phyloP scores from a whole-genome alignment of 192 early-diverging fungal genomes.

The Backusella morwellensis region DNA sequence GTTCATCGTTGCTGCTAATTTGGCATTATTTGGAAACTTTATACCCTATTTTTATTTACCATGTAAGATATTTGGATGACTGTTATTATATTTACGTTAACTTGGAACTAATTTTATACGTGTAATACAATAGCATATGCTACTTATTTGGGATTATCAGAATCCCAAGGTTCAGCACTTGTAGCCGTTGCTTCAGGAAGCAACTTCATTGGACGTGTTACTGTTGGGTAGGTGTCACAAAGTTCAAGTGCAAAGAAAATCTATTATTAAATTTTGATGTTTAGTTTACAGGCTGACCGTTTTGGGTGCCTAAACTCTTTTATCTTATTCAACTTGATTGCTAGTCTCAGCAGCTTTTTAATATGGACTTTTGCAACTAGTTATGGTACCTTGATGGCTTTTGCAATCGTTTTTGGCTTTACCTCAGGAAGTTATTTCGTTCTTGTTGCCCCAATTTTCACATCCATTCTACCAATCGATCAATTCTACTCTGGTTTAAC shows the following conservation, averaged over 20 bases:
- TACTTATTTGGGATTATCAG: conserved; percentile 16
- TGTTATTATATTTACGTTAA: background rate
- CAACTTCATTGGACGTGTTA: conserved; percentile 31
- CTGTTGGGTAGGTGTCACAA: background rate
- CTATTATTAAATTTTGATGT: background rate
- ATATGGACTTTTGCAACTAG: conserved; percentile 38
- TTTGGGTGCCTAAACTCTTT: conserved; percentile 30
- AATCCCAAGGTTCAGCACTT: conserved; percentile 21
- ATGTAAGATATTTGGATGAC: background rate
- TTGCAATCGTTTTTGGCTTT: conserved; percentile 31
- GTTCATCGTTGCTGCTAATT: conserved; percentile 18
- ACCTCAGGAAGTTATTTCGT: conserved; percentile 35
- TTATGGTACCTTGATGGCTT: conserved; percentile 29
- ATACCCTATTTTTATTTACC: conserved; percentile 34
- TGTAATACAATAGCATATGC: conserved; percentile 16
- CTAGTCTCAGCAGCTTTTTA: conserved; percentile 20
- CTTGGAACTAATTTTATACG: background rate
- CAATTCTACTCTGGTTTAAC: conserved; percentile 25
- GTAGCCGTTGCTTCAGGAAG: conserved; percentile 16
- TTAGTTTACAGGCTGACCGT: conserved; percentile 20
- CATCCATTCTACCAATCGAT: conserved; percentile 16
- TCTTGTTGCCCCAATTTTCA: conserved; percentile 28
- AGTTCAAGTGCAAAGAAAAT: background rate
- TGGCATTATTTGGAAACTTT: conserved; percentile 23
- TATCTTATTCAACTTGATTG: conserved; percentile 23